Evolutionary conservation across 768 basidiomycete genomes (phyloP).

Genomic region (Hericium coralloides): DNA sequence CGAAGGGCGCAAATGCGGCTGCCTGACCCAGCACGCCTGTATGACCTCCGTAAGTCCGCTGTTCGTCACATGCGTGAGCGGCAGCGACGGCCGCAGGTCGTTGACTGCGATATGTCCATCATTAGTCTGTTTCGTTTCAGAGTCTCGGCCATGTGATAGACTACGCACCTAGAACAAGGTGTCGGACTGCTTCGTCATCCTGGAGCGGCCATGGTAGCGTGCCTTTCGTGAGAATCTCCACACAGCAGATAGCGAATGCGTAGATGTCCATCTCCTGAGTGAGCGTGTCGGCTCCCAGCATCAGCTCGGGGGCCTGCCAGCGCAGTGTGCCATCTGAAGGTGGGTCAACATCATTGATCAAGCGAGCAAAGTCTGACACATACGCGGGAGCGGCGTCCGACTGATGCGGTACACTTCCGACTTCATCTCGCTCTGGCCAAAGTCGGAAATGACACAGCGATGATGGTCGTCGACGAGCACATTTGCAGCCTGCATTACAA

Average conservation of each 20-base stretch:
- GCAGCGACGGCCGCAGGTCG: conserved; percentile 25
- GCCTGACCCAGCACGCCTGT: conserved; percentile 44
- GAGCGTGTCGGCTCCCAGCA: conserved; percentile 36
- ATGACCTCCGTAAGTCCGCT: conserved; percentile 36
- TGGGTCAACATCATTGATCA: conserved; percentile 1
- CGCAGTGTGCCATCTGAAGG: conserved; percentile 41
- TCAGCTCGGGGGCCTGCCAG: conserved; percentile 67
- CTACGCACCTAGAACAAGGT: conserved; percentile 38
- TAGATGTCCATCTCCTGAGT: conserved; percentile 59
- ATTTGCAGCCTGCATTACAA: conserved; percentile 51
- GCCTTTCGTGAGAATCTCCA: conserved; percentile 56
- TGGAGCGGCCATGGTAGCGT: conserved; percentile 47
- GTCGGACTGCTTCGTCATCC: conserved; percentile 42
- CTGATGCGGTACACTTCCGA: conserved; percentile 58
- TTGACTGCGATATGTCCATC: conserved; percentile 9
- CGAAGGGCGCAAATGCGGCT: conserved; percentile 40
- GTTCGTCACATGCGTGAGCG: conserved; percentile 26
- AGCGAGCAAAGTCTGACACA: conserved; percentile 10
- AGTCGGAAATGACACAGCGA: conserved; percentile 71
- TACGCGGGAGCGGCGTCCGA: conserved; percentile 29
- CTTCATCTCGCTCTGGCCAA: conserved; percentile 77
- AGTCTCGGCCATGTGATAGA: too few species aligned
- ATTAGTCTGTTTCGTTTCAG: too few species aligned
- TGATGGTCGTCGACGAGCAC: conserved; percentile 63
- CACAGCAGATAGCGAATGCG: conserved; percentile 56